Evolutionary conservation across 257 asterid species (phyloP).

Genomic region (Echites panduratus): DNA sequence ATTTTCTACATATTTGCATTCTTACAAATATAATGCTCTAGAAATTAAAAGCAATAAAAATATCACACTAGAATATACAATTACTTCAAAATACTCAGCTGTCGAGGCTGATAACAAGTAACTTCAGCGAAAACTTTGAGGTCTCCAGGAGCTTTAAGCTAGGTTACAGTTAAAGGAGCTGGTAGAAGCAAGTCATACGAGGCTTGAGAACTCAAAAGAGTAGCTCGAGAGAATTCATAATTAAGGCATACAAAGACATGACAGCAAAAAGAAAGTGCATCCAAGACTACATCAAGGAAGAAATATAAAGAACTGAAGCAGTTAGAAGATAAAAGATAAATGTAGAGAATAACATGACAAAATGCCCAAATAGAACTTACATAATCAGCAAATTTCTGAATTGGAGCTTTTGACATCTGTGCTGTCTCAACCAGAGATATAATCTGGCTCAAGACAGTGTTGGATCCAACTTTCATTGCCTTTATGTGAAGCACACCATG

Average conservation of each 20-base stretch:
- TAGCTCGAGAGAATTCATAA: not conserved
- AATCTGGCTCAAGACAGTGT: conserved; percentile 93
- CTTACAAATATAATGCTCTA: not conserved
- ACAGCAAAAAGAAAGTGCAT: not conserved
- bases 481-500: conserved; percentile 86
- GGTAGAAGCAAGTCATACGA: not conserved
- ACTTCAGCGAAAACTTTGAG: not conserved
- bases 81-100: not conserved
- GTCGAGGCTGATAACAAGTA: not conserved
- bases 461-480: conserved; percentile 89
- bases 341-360: not conserved
- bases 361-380: conserved; percentile 44
- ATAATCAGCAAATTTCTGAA: conserved; percentile 91
- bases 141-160: not conserved
- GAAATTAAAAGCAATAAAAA: not conserved
- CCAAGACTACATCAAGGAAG: not conserved
- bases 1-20: not conserved
- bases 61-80: not conserved
- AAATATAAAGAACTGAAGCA: not conserved
- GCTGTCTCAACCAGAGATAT: conserved; percentile 98
- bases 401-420: conserved; percentile 99
- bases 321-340: no score
- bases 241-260: no score
- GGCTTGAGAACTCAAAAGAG: not conserved
- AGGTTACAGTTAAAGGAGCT: not conserved